Percentiles rank a stretch among this genome's conserved stretches.
phyloP scores from a whole-genome alignment of 805 yeast species.

The Metschnikowia lunata region DNA sequence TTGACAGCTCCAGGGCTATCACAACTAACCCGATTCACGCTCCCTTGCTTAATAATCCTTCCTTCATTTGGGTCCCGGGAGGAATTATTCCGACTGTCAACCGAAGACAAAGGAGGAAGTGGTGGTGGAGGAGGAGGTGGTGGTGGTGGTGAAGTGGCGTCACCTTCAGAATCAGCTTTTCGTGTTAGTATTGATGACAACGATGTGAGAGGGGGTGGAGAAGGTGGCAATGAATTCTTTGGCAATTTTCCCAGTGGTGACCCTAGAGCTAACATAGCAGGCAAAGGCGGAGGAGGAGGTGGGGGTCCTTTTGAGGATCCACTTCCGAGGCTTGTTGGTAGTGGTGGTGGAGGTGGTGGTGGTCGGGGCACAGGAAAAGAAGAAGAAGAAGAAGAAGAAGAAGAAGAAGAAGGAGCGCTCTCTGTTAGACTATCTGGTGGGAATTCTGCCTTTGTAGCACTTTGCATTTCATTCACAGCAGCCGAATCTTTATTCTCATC shows the following conservation, averaged over 20 bases:
- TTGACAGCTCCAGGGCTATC: neutral
- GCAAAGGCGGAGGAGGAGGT: conserved; percentile 8
- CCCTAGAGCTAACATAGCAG: neutral
- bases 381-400: neutral
- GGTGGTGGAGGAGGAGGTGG: conserved; percentile 20
- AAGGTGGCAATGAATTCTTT: conserved; percentile 5
- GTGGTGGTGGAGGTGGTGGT: neutral
- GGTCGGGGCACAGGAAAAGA: neutral
- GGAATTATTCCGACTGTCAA: neutral
- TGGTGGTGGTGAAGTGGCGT: conserved; percentile 21
- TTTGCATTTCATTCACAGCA: no score
- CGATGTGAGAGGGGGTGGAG: conserved; percentile 7
- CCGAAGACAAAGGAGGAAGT: neutral
- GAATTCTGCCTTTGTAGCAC: no score
- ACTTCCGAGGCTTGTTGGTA: neutral
- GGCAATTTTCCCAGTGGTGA: neutral
- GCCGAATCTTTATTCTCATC: no score
- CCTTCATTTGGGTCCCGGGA: neutral
- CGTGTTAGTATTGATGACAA: conserved; percentile 1
- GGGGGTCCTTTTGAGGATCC: neutral
- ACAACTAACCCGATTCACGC: neutral
- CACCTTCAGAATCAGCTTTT: neutral
- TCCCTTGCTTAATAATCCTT: neutral
- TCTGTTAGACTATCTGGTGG: no score
- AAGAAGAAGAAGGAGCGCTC: neutral